Conservation (phyloP, 495 filamentous ascomycete genomes). For the Echria macrotheca region DNA sequence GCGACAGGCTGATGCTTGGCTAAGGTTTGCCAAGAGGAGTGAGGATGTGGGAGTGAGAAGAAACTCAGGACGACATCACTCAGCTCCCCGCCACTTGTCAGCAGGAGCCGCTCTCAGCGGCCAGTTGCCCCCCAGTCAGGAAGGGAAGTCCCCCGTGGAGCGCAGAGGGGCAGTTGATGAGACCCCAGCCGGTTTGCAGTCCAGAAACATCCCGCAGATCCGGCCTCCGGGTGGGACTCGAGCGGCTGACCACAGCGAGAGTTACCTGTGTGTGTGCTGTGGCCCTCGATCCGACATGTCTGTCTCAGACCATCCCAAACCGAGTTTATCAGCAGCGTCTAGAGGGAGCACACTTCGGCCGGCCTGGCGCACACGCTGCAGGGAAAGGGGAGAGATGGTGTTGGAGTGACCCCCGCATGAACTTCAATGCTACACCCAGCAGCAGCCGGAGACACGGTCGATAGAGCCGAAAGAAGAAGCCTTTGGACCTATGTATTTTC, state of each 20-base stretch:
- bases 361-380: too few species aligned
- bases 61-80: neutral
- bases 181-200: too few species aligned
- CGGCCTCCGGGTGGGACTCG: neutral
- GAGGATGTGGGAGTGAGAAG: constrained; percentile 13
- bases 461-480: neutral
- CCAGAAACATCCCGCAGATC: constrained; percentile 1
- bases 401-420: neutral
- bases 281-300: neutral
- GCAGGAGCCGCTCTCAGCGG: neutral
- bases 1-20: constrained; percentile 24
- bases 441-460: neutral
- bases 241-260: neutral
- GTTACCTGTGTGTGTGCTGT: too few species aligned
- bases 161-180: neutral
- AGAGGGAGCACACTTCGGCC: too few species aligned
- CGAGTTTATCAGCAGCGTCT: neutral
- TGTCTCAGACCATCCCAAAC: too few species aligned
- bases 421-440: too few species aligned
- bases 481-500: neutral
- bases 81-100: neutral
- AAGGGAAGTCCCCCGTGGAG: neutral
- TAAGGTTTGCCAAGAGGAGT: constrained; percentile 25
- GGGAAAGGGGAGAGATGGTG: too few species aligned
- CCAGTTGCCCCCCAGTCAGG: too few species aligned